These are phyloP conservation scores for Clavaria fumosa DNA, from an alignment of 768 basidiomycete genomes.

Conservation along the genomic window DNA sequence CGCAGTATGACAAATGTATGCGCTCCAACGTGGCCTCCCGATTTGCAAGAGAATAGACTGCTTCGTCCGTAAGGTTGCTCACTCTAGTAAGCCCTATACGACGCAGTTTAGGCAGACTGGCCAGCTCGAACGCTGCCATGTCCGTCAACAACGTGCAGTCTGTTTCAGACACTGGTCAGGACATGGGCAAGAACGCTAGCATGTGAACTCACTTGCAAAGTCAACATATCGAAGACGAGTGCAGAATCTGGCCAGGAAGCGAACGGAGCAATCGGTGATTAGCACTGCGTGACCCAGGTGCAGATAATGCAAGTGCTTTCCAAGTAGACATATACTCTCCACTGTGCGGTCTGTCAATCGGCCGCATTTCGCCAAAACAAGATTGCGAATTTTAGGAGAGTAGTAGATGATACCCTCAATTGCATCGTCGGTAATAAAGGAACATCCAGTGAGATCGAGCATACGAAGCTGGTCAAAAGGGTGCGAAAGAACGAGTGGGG, in stretches of 20 bases:
- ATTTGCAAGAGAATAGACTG: slow-evolving; percentile 76
- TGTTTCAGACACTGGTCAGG: slow-evolving; percentile 18
- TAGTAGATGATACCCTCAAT: slow-evolving; percentile 70
- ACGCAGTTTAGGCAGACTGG: slow-evolving; percentile 75
- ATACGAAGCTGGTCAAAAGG: slow-evolving; percentile 78
- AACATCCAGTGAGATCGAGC: slow-evolving; percentile 83
- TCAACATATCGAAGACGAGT: slow-evolving; percentile 89
- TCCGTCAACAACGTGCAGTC: slow-evolving; percentile 83
- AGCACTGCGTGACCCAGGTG: slow-evolving; percentile 85
- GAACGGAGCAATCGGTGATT: slow-evolving; percentile 84
- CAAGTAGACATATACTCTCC: slow-evolving; percentile 70
- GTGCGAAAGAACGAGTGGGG: slow-evolving; percentile 49
- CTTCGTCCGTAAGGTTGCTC: slow-evolving; percentile 84
- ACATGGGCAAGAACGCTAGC: slow-evolving; percentile 5
- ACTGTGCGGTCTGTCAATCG: slow-evolving; percentile 70
- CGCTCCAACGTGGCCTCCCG: slow-evolving; percentile 81
- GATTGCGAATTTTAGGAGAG: slow-evolving; percentile 70
- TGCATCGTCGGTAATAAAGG: slow-evolving; percentile 65
- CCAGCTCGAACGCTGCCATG: slow-evolving; percentile 85
- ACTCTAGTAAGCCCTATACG: slow-evolving; percentile 93
- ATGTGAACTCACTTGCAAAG: slow-evolving; percentile 64
- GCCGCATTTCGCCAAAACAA: slow-evolving; percentile 76
- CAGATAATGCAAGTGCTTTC: slow-evolving; percentile 87
- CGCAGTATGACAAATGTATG: slow-evolving; percentile 94
- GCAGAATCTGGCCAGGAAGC: slow-evolving; percentile 69